These are phyloP conservation scores for Cryptococcus sp. DNA, from an alignment of 1,284 basidiomycete species.

Conservation along the genomic window DNA sequence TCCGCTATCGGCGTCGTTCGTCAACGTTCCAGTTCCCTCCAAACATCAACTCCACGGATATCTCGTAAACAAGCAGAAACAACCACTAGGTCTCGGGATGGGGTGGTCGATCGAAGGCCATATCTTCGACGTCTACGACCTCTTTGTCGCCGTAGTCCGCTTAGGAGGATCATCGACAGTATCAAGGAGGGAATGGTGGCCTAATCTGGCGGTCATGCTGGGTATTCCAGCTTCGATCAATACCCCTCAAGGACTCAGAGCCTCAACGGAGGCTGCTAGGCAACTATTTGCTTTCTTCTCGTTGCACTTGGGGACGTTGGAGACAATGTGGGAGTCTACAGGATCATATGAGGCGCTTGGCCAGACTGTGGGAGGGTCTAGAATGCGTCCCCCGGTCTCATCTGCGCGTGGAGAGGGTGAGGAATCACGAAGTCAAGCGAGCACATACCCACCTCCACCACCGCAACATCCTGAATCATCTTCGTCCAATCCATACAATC, in stretches of 20 bases:
- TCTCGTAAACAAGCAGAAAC: slow-evolving; percentile 13
- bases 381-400: neutral
- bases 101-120: slow-evolving; percentile 14
- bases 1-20: neutral
- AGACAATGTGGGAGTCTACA: slow-evolving; percentile 26
- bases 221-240: slow-evolving; percentile 6
- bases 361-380: neutral
- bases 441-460: neutral
- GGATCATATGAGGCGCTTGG: slow-evolving; percentile 10
- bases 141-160: slow-evolving; percentile 18
- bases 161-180: slow-evolving; percentile 16
- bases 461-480: too few species aligned
- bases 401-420: neutral
- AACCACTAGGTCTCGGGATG: slow-evolving; percentile 14
- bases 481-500: too few species aligned
- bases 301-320: slow-evolving; percentile 16
- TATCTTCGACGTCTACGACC: slow-evolving; percentile 19
- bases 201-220: slow-evolving; percentile 14
- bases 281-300: slow-evolving; percentile 16
- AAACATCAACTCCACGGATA: slow-evolving; percentile 22
- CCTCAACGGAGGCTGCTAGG: slow-evolving; percentile 3
- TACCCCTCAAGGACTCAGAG: slow-evolving; percentile 1
- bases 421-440: neutral
- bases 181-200: slow-evolving; percentile 16
- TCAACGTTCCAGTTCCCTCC: slow-evolving; percentile 16